A percentile compares a stretch with the other conserved stretches of the same genome.
These are phyloP conservation scores for Coemansia reversa DNA, from an alignment of 192 early-diverging fungal genomes.

Conservation along the genomic window DNA sequence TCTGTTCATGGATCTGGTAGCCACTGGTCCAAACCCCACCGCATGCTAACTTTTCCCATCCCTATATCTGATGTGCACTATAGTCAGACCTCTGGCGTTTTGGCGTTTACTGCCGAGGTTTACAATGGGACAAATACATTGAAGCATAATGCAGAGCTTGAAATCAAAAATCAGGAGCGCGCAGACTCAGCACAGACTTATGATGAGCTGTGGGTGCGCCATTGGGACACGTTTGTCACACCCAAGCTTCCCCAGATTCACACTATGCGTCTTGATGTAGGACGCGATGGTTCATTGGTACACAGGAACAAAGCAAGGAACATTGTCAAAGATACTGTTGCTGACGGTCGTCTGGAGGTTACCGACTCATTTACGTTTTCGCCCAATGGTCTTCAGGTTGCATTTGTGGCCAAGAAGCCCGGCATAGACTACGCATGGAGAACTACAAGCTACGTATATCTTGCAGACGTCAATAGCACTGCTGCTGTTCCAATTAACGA, in stretches of 20 bases:
- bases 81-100: conserved; percentile 46
- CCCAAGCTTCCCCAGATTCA: conserved; percentile 67
- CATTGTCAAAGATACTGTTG: conserved; percentile 36
- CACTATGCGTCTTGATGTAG: conserved; percentile 42
- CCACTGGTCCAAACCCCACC: conserved; percentile 49
- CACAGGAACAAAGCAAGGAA: conserved; percentile 18
- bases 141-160: conserved; percentile 57
- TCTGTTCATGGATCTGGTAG: conserved; percentile 44
- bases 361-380: conserved; percentile 63
- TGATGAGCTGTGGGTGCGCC: conserved; percentile 76
- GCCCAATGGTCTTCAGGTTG: conserved; percentile 62
- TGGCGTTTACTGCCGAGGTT: conserved; percentile 71
- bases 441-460: conserved; percentile 72
- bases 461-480: conserved; percentile 57
- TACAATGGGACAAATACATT: conserved; percentile 58
- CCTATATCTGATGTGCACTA: conserved; percentile 65
- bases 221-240: conserved; percentile 72
- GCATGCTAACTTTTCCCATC: conserved; percentile 27
- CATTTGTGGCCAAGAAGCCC: conserved; percentile 71
- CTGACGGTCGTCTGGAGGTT: conserved; percentile 59
- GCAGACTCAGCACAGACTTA: conserved; percentile 63
- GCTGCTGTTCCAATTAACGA: conserved; percentile 49
- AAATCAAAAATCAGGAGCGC: conserved; percentile 47
- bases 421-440: conserved; percentile 68
- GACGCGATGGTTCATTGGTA: conserved; percentile 37